Conservation (phyloP, 768 basidiomycete genomes). For the Amanita phalloides region DNA sequence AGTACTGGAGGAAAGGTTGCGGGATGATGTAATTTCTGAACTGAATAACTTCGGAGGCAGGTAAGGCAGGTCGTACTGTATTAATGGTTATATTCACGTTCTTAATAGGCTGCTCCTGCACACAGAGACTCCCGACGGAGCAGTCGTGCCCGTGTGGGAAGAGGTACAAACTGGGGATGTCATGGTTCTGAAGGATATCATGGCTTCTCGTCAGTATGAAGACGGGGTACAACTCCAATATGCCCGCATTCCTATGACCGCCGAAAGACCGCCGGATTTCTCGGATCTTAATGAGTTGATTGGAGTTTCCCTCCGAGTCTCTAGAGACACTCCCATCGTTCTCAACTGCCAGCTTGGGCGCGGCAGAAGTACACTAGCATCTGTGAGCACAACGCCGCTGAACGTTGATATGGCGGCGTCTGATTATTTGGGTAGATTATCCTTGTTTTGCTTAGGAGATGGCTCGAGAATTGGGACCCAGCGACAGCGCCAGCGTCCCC, state of each 20-base stretch:
- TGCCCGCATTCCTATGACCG: conserved; percentile 84
- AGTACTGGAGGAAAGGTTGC: conserved; percentile 80
- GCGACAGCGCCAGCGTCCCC: conserved; percentile 28
- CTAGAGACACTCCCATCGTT: conserved; percentile 70
- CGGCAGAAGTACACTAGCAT: conserved; percentile 86
- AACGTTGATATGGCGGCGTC: background rate
- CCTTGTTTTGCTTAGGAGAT: conserved; percentile 73
- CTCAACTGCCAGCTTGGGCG: conserved; percentile 94
- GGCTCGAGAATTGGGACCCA: conserved; percentile 47
- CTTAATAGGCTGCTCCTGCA: conserved; percentile 67
- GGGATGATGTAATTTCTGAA: conserved; percentile 81
- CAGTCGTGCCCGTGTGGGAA: conserved; percentile 93
- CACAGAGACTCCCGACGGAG: conserved; percentile 78
- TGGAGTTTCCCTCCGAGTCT: conserved; percentile 62
- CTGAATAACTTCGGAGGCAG: conserved; percentile 75
- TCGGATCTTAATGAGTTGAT: conserved; percentile 68
- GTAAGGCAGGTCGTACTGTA: conserved; percentile 23
- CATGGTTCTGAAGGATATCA: conserved; percentile 79
- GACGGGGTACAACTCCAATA: conserved; percentile 63
- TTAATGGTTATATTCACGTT: background rate
- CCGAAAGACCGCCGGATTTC: conserved; percentile 74
- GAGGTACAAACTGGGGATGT: conserved; percentile 66
- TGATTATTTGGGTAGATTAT: conserved; percentile 40
- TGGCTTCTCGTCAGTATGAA: conserved; percentile 43
- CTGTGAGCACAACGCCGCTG: conserved; percentile 33